A percentile compares a stretch with the other conserved stretches of the same genome.
Conservation (phyloP, 208 protist species). For the Acanthamoeba triangularis region DNA sequence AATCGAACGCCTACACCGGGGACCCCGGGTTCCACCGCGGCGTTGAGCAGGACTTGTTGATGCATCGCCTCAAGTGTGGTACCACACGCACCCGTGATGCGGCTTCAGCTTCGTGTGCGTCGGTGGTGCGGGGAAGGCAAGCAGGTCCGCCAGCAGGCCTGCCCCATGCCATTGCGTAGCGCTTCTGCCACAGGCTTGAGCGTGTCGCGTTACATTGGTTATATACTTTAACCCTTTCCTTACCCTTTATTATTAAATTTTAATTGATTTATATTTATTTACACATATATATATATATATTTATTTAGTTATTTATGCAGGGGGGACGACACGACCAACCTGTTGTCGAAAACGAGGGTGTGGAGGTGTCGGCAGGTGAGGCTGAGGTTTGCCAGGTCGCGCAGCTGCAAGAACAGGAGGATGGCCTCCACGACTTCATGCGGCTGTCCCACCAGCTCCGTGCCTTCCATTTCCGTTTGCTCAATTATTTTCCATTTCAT, state of each 20-base stretch:
- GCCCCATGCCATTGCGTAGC: background rate
- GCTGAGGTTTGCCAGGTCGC: background rate
- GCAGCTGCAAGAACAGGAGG: background rate
- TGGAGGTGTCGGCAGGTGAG: background rate
- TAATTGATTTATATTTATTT: too few relatives aligned
- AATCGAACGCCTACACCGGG: background rate
- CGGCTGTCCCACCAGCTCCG: background rate
- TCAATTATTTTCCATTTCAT: too few relatives aligned
- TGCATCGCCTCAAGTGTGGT: too few relatives aligned
- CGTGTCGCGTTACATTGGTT: background rate
- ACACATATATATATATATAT: too few relatives aligned
- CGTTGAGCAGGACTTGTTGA: too few relatives aligned
- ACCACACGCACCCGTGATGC: too few relatives aligned
- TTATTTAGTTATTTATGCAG: background rate
- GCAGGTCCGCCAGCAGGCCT: background rate
- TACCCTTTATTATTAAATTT: too few relatives aligned
- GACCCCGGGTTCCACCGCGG: too few relatives aligned
- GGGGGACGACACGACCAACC: background rate
- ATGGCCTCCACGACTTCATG: background rate
- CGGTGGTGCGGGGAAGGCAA: background rate
- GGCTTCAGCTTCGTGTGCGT: background rate
- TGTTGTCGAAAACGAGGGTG: background rate
- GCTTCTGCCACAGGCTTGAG: background rate
- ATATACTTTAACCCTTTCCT: too few relatives aligned
- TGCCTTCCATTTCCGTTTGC: too few relatives aligned